A percentile compares a stretch with the other conserved stretches of the same genome.
These are phyloP conservation scores for Fusarium proliferatum DNA, from an alignment of 2,329 filamentous ascomycete genomes.

Conservation along the genomic window DNA sequence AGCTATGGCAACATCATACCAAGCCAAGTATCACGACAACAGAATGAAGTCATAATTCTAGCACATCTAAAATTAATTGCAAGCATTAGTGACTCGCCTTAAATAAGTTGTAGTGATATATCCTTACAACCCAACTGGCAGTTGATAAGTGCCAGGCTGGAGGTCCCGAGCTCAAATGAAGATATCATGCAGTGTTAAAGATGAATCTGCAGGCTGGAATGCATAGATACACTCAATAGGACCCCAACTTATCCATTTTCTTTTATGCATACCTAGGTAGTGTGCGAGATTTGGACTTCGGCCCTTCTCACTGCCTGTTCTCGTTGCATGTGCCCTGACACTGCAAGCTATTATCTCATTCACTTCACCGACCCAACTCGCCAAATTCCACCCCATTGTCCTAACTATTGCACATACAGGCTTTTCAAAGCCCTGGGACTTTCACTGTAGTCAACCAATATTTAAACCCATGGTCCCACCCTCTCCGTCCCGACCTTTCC, in stretches of 20 bases:
- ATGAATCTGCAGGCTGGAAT: neutral
- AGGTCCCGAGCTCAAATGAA: neutral
- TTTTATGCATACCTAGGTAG: too few relatives aligned
- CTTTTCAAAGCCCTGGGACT: neutral
- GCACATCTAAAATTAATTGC: neutral
- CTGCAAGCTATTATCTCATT: constrained; percentile 3
- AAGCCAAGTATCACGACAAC: constrained; percentile 11
- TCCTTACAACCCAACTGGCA: neutral
- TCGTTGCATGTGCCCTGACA: constrained; percentile 4
- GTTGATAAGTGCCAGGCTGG: neutral
- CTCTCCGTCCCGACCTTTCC: constrained; percentile 12
- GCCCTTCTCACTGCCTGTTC: neutral
- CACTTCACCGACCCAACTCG: neutral
- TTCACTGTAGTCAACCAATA: neutral
- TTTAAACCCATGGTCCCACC: constrained; percentile 1
- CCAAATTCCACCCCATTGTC: neutral
- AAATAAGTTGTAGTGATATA: neutral
- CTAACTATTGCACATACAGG: neutral
- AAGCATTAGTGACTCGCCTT: neutral
- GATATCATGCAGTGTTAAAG: neutral
- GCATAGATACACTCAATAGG: too few relatives aligned
- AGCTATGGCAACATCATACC: constrained; percentile 10
- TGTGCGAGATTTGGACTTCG: neutral
- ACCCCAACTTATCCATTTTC: neutral
- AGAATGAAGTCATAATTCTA: neutral